Evolutionary conservation across 495 filamentous ascomycete genomes (phyloP).

Genomic region (Neurospora terricola): DNA sequence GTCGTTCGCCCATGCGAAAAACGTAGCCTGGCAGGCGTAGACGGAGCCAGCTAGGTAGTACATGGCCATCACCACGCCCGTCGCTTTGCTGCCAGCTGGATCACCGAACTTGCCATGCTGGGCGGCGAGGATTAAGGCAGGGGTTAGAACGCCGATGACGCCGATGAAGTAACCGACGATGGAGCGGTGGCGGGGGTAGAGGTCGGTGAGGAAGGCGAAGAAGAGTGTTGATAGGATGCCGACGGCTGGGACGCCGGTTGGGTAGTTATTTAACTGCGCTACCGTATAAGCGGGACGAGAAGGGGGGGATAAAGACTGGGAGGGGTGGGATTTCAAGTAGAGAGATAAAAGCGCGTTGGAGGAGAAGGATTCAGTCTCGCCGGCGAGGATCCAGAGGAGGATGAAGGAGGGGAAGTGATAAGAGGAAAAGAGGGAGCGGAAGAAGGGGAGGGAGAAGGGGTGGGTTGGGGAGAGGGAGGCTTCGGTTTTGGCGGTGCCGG

Average conservation of each 20-base stretch:
- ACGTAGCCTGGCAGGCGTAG: slow-evolving; percentile 50
- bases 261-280: slow-evolving; percentile 40
- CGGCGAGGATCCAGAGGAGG: slow-evolving; percentile 41
- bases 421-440: slow-evolving; percentile 29
- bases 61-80: slow-evolving; percentile 32
- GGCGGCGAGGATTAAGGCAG: slow-evolving; percentile 38
- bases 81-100: slow-evolving; percentile 9
- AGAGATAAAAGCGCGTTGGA: slow-evolving; percentile 38
- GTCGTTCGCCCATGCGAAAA: slow-evolving; percentile 56
- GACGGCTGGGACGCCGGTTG: slow-evolving; percentile 39
- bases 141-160: slow-evolving; percentile 36
- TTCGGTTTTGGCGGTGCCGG: slow-evolving; percentile 21
- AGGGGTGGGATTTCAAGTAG: slow-evolving; percentile 27
- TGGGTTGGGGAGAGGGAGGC: background rate
- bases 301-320: background rate
- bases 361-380: slow-evolving; percentile 43
- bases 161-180: slow-evolving; percentile 47
- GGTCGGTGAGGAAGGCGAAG: slow-evolving; percentile 46
- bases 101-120: slow-evolving; percentile 25
- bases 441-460: slow-evolving; percentile 11
- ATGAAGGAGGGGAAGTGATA: slow-evolving; percentile 33
- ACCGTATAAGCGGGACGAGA: slow-evolving; percentile 23
- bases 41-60: slow-evolving; percentile 48
- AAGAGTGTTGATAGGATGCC: slow-evolving; percentile 46
- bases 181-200: slow-evolving; percentile 37